Evolutionary conservation across 2,329 filamentous ascomycete species (phyloP).

Genomic region (Onygenales sp.): DNA sequence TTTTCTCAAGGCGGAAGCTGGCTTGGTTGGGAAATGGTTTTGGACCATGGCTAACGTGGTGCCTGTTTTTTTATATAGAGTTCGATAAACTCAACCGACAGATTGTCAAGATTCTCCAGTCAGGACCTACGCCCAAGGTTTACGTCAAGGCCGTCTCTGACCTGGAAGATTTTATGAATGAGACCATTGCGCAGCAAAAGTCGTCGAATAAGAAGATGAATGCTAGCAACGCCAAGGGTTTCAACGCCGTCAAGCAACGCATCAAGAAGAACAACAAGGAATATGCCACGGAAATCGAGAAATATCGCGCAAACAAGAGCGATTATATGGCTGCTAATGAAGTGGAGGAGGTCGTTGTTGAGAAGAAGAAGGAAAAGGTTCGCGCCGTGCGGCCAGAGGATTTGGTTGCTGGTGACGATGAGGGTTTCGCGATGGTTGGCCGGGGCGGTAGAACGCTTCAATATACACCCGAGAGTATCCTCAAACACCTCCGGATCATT

Average conservation of each 20-base stretch:
- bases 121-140: slow-evolving; percentile 72
- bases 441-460: slow-evolving; percentile 80
- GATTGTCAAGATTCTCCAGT: slow-evolving; percentile 65
- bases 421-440: slow-evolving; percentile 82
- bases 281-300: slow-evolving; percentile 75
- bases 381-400: slow-evolving; percentile 34
- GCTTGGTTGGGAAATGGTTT: neutral
- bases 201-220: slow-evolving; percentile 98
- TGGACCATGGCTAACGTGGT: slow-evolving; percentile 10
- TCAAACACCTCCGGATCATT: slow-evolving; percentile 90
- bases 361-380: slow-evolving; percentile 43
- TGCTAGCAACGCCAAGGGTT: slow-evolving; percentile 81
- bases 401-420: slow-evolving; percentile 49
- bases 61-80: slow-evolving; percentile 44
- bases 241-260: slow-evolving; percentile 96
- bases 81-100: slow-evolving; percentile 92
- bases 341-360: slow-evolving; percentile 53
- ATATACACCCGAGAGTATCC: slow-evolving; percentile 94
- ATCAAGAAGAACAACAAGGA: slow-evolving; percentile 99
- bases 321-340: slow-evolving; percentile 79
- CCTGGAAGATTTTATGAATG: slow-evolving; percentile 87
- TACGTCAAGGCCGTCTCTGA: slow-evolving; percentile 92
- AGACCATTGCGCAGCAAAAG: slow-evolving; percentile 92
- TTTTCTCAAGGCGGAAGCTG: neutral
- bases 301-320: slow-evolving; percentile 77